Conservation (phyloP, 257 asterid genomes). For the Scutellaria galericulata region DNA sequence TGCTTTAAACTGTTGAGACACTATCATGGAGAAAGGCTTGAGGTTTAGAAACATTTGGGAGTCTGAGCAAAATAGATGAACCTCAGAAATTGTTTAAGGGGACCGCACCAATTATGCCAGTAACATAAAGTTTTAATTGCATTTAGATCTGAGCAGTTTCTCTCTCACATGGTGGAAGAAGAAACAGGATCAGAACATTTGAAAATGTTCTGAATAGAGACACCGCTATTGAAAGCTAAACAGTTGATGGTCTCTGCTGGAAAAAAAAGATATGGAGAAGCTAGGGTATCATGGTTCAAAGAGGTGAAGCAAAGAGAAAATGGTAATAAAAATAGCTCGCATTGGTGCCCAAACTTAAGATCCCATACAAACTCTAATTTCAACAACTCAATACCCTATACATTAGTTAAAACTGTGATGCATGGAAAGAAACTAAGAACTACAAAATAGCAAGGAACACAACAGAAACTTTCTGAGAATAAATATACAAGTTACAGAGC, state of each 20-base stretch:
- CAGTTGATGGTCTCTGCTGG: neutral
- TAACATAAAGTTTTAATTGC: constrained; percentile 3
- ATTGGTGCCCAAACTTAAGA: neutral
- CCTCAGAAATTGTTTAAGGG: neutral
- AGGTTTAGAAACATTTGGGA: neutral
- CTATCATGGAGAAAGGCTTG: constrained; percentile 7
- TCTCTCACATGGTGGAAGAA: neutral
- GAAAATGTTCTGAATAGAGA: neutral
- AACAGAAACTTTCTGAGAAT: neutral
- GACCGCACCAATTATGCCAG: neutral
- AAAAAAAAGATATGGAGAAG: neutral
- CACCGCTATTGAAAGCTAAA: neutral
- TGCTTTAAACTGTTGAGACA: neutral
- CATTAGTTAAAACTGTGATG: constrained; percentile 13
- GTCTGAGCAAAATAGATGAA: constrained; percentile 9
- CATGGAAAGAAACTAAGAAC: constrained; percentile 2
- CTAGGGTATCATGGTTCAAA: neutral
- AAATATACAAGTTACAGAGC: no score
- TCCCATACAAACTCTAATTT: neutral
- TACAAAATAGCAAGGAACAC: neutral
- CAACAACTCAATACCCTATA: neutral
- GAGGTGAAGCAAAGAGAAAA: neutral
- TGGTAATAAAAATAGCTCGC: neutral
- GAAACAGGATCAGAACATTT: neutral
- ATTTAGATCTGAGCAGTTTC: constrained; percentile 3